A percentile compares a stretch with the other conserved stretches of the same genome.
Conservation (phyloP, 106 monocot species). For the Phalaenopsis aphrodite region DNA sequence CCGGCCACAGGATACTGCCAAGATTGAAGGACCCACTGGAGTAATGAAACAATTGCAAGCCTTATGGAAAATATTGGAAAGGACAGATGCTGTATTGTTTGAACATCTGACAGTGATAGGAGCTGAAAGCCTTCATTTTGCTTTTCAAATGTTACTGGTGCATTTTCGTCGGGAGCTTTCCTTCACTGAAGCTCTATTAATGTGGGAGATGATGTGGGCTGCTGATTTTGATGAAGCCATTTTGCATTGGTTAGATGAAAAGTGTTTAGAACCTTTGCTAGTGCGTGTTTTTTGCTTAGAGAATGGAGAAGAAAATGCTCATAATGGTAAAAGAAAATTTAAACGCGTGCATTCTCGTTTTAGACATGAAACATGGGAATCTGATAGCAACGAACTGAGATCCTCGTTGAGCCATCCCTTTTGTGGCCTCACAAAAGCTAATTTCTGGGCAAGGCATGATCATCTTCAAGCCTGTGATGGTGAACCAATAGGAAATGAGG, state of each 20-base stretch:
- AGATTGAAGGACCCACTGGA: constrained; percentile 92
- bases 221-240: constrained; percentile 94
- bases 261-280: constrained; percentile 73
- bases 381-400: constrained; percentile 37
- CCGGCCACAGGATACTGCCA: no score
- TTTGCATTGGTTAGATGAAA: constrained; percentile 44
- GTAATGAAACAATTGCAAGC: constrained; percentile 91
- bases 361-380: constrained; percentile 4
- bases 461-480: constrained; percentile 19
- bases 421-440: constrained; percentile 81
- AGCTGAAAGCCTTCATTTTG: constrained; percentile 98
- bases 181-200: constrained; percentile 74
- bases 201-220: constrained; percentile 99
- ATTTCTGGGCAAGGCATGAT: constrained; percentile 57
- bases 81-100: constrained; percentile 81
- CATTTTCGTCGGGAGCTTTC: constrained; percentile 84
- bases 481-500: constrained; percentile 28
- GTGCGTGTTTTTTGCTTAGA: constrained; percentile 19
- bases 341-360: constrained; percentile 14
- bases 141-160: constrained; percentile 81
- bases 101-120: constrained; percentile 82
- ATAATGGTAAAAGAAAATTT: constrained; percentile 22
- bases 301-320: constrained; percentile 12
- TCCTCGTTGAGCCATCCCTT: constrained; percentile 58
- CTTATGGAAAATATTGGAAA: constrained; percentile 91